Percentiles rank a stretch among this genome's conserved stretches.
phyloP scores from a whole-genome alignment of 768 basidiomycete genomes.

The Trichaptum fuscoviolaceum region DNA sequence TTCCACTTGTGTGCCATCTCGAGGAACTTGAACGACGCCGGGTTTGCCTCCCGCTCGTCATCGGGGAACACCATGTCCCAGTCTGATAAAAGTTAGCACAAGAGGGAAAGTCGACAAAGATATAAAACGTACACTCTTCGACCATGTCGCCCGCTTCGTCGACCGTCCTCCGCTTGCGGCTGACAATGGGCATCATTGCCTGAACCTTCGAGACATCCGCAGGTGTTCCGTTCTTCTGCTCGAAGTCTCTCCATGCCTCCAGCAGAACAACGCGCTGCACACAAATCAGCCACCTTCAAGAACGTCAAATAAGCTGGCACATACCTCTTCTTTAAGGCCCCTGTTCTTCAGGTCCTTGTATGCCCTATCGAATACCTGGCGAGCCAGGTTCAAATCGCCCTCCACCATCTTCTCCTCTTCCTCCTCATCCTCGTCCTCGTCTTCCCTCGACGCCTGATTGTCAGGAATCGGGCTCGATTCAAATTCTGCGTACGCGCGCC shows the following conservation, averaged over 20 bases:
- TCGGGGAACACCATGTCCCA: slow-evolving; percentile 96
- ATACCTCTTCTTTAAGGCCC: slow-evolving; percentile 83
- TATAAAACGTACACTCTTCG: slow-evolving; percentile 53
- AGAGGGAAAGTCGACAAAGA: neutral
- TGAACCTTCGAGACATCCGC: slow-evolving; percentile 79
- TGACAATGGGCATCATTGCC: slow-evolving; percentile 89
- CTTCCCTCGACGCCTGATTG: slow-evolving; percentile 59
- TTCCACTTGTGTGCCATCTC: slow-evolving; percentile 95
- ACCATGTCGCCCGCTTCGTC: slow-evolving; percentile 80
- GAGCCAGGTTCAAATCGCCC: slow-evolving; percentile 65
- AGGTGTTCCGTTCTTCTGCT: slow-evolving; percentile 69
- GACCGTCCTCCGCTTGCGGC: slow-evolving; percentile 78
- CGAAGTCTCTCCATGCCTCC: slow-evolving; percentile 94
- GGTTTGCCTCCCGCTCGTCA: slow-evolving; percentile 91
- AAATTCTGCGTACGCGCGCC: slow-evolving; percentile 93
- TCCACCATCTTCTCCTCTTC: slow-evolving; percentile 53
- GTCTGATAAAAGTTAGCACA: slow-evolving; percentile 40
- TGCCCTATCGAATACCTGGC: slow-evolving; percentile 78
- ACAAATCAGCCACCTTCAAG: slow-evolving; percentile 5
- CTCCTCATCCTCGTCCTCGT: slow-evolving; percentile 57
- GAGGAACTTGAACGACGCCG: slow-evolving; percentile 91
- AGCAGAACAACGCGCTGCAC: slow-evolving; percentile 82
- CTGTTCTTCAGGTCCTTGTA: slow-evolving; percentile 84
- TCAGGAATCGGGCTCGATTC: slow-evolving; percentile 75
- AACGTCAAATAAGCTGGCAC: neutral